Evolutionary conservation across 2,329 filamentous ascomycete genomes (phyloP).

Genomic region (Ascochyta clinopodiicola): DNA sequence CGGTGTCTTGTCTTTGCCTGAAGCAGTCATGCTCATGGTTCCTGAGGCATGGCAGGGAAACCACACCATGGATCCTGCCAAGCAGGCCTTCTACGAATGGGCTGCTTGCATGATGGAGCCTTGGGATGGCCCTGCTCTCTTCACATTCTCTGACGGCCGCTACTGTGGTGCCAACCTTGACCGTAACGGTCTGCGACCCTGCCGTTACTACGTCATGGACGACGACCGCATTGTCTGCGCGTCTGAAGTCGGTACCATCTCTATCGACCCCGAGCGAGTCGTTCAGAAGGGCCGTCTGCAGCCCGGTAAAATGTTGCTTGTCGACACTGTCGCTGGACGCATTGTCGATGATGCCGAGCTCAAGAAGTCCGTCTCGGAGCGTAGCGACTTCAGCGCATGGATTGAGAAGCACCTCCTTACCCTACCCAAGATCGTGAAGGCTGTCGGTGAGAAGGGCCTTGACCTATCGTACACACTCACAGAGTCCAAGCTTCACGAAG

Average conservation of each 20-base stretch:
- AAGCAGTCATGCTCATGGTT: constrained; percentile 98
- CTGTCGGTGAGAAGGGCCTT: constrained; percentile 62
- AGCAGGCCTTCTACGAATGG: constrained; percentile 98
- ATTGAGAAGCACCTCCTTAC: constrained; percentile 84
- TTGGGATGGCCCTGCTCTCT: constrained; percentile 95
- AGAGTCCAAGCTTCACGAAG: constrained; percentile 76
- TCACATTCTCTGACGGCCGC: constrained; percentile 94
- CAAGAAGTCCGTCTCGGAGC: constrained; percentile 84
- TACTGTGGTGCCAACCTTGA: constrained; percentile 98
- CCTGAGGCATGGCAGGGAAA: constrained; percentile 98
- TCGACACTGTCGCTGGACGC: constrained; percentile 87
- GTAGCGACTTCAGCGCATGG: constrained; percentile 89
- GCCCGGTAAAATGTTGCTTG: constrained; percentile 93
- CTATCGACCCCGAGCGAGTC: constrained; percentile 86
- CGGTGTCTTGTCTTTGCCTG: constrained; percentile 90
- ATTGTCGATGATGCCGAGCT: constrained; percentile 95
- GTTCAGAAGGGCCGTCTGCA: constrained; percentile 93
- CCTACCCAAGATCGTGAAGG: constrained; percentile 74
- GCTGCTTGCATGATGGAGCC: constrained; percentile 99
- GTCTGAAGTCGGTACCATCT: constrained; percentile 93
- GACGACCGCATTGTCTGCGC: constrained; percentile 97
- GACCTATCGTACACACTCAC: constrained; percentile 74
- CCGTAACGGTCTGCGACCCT: constrained; percentile 92
- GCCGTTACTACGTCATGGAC: constrained; percentile 95
- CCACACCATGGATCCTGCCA: constrained; percentile 86